Conservation (phyloP, 225 moss, liverwort and hornwort genomes). For the Rhytidiadelphus loreus region DNA sequence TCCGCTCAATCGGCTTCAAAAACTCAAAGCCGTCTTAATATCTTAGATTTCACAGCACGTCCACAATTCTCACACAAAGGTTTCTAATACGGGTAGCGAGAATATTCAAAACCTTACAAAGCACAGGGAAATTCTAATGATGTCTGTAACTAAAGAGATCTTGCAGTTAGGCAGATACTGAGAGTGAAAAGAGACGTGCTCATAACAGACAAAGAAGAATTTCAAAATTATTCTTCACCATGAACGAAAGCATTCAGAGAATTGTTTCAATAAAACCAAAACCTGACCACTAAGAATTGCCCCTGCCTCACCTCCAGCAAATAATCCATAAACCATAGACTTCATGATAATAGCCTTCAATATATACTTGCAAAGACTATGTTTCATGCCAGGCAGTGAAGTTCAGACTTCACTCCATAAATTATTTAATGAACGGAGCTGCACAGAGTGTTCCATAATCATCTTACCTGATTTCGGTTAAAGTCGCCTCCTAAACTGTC, state of each 20-base stretch:
- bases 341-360: background rate
- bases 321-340: background rate
- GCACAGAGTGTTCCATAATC: background rate
- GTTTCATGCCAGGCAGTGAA: background rate
- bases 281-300: background rate
- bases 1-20: conserved; percentile 26
- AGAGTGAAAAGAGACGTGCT: background rate
- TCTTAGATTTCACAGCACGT: background rate
- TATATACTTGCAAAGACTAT: background rate
- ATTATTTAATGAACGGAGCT: background rate
- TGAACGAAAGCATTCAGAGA: background rate
- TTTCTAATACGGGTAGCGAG: background rate
- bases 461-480: conserved; percentile 24
- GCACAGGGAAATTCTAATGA: background rate
- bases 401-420: background rate
- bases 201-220: background rate
- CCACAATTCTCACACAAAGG: background rate
- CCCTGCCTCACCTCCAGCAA: background rate
- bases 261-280: background rate
- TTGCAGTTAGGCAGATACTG: background rate
- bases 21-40: background rate
- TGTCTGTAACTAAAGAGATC: background rate
- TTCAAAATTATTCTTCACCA: background rate
- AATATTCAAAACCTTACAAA: background rate
- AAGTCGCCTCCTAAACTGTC: conserved; percentile 18